Evolutionary conservation across 2,329 filamentous ascomycete genomes (phyloP).

Genomic region (Arachnopeziza araneosa): DNA sequence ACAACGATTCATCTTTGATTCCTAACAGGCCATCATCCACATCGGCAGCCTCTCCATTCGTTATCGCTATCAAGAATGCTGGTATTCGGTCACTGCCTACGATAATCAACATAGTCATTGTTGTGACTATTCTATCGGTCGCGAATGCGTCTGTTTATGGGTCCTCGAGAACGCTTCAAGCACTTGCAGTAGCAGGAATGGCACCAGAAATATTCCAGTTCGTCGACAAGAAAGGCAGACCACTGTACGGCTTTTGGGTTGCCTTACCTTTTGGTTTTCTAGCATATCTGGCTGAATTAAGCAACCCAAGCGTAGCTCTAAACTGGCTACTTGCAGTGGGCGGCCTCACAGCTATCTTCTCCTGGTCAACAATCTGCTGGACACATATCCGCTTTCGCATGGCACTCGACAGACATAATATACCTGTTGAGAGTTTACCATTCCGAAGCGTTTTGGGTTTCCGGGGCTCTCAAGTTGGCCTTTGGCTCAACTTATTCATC

Average conservation of each 20-base stretch:
- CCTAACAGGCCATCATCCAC: neutral
- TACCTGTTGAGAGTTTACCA: constrained; percentile 57
- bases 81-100: constrained; percentile 45
- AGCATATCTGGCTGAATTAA: constrained; percentile 46
- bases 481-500: constrained; percentile 46
- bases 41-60: constrained; percentile 45
- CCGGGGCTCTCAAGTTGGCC: constrained; percentile 56
- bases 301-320: constrained; percentile 47
- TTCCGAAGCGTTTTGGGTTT: constrained; percentile 57
- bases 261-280: constrained; percentile 34
- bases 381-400: constrained; percentile 63
- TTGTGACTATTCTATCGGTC: constrained; percentile 53
- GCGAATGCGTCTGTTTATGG: constrained; percentile 55
- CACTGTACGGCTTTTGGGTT: constrained; percentile 42
- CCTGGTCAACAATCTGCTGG: constrained; percentile 60
- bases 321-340: constrained; percentile 61
- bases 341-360: constrained; percentile 52
- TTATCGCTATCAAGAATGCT: constrained; percentile 50
- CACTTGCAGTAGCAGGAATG: constrained; percentile 53
- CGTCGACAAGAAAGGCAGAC: constrained; percentile 52
- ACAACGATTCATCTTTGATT: constrained; percentile 36
- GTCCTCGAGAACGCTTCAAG: constrained; percentile 52
- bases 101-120: constrained; percentile 55
- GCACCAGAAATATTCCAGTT: constrained; percentile 52
- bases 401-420: constrained; percentile 54